phyloP scores from a whole-genome alignment of 2,329 filamentous ascomycete genomes.

The Dothiorella sarmentorum region DNA sequence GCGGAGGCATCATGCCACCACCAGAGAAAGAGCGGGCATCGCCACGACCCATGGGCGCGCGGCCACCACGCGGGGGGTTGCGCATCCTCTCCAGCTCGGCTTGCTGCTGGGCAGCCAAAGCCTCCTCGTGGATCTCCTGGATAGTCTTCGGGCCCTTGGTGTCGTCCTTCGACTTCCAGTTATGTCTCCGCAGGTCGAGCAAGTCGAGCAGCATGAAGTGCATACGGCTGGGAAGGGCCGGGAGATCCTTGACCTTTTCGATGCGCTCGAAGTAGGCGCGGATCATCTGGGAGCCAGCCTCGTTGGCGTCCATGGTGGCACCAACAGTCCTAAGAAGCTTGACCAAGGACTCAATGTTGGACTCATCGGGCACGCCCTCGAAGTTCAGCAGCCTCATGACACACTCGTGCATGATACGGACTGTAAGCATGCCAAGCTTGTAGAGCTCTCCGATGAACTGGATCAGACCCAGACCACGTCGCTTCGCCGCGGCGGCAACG shows the following conservation, averaged over 20 bases:
- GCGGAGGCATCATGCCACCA: slow-evolving; percentile 66
- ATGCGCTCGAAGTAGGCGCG: slow-evolving; percentile 92
- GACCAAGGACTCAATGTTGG: slow-evolving; percentile 91
- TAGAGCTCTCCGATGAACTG: slow-evolving; percentile 99
- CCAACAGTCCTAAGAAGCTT: slow-evolving; percentile 92
- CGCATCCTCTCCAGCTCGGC: slow-evolving; percentile 63
- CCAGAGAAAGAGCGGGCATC: slow-evolving; percentile 82
- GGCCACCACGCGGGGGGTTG: slow-evolving; percentile 61
- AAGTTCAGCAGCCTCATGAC: slow-evolving; percentile 96
- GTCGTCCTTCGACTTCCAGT: slow-evolving; percentile 82
- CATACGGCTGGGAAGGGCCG: slow-evolving; percentile 75
- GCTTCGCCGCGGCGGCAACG: slow-evolving; percentile 85
- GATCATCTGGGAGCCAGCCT: slow-evolving; percentile 80
- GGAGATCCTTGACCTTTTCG: slow-evolving; percentile 72
- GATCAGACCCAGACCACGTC: slow-evolving; percentile 93
- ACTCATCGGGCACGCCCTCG: slow-evolving; percentile 87
- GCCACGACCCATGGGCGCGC: slow-evolving; percentile 72
- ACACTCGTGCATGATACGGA: slow-evolving; percentile 99
- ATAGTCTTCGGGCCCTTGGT: slow-evolving; percentile 98
- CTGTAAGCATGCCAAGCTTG: slow-evolving; percentile 97
- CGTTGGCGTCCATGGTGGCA: slow-evolving; percentile 75
- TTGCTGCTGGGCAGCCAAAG: slow-evolving; percentile 74
- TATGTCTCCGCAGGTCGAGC: slow-evolving; percentile 71
- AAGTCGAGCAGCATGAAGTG: slow-evolving; percentile 97
- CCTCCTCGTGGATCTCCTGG: slow-evolving; percentile 82